Base-by-base conservation (phyloP, 805 yeast species). In the Ogataea haglerorum region DNA sequence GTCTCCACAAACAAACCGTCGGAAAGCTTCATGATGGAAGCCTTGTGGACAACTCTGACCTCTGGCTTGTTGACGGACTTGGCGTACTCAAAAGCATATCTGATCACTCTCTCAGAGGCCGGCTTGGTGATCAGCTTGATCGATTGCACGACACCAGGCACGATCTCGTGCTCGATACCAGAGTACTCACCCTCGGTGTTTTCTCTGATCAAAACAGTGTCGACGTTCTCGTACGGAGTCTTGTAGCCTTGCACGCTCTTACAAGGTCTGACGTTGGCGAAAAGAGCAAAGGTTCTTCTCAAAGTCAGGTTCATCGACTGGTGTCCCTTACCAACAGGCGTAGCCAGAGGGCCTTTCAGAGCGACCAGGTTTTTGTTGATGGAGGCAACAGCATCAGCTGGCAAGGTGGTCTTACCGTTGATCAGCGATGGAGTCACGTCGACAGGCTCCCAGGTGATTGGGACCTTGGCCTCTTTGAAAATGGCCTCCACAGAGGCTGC, bases 151-250 rank as follows among this genome's bases (percentile, higher is more conserved):
- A 93, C 98, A 63, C 99, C 99, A 52, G 97, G 97, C 43, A 89
- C 95, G 52, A 93, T 89, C 51, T 88, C 85, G 75, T 93, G 99
- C 76, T 93, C 99, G 57, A 93, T 90, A 72, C 99, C 99, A 23
- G 97, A 90, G 75, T 91, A 91, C 73, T 91, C 99, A 76, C 99
- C 99, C 71, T 93, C 98, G 52, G 99, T 91, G 81, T 93, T 93
- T 75, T 93, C 99, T 79, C 99, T 89, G 67, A 93, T 90, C 59
- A 93, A 75, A 26, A 91, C 96, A 50, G 96, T 84, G 71, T 93
- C 95, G 51, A 93, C 98, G 65, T 85, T 76, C 46, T 76, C 73
- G 70, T 85, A 85, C 36, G 91, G 95, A 47, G 98, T 93, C 68
- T 89, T 77, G 80, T 78, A 90, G 62, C 99, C 99, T 48, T 78